A percentile compares a stretch with the other conserved stretches of the same genome.
Conservation (phyloP, 2,329 filamentous ascomycete species). For the Colletotrichum sidae region DNA sequence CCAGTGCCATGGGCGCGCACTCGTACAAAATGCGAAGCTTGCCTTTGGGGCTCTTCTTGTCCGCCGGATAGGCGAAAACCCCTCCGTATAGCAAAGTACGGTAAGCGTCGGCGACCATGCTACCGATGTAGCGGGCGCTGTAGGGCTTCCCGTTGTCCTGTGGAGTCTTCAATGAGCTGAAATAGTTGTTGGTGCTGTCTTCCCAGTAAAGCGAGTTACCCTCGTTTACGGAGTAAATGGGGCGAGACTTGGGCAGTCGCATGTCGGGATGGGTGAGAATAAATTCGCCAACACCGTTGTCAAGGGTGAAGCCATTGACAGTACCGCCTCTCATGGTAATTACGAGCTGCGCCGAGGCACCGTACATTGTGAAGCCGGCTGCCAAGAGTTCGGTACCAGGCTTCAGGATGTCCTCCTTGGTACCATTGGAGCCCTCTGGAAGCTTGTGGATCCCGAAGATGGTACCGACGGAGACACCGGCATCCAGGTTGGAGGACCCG, state of each 20-base stretch:
- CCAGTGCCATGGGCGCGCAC: slow-evolving; percentile 98
- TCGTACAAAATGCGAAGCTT: slow-evolving; percentile 98
- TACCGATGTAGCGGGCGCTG: slow-evolving; percentile 93
- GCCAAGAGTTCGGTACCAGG: slow-evolving; percentile 93
- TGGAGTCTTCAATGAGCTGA: slow-evolving; percentile 88
- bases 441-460: slow-evolving; percentile 97
- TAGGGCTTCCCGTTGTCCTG: slow-evolving; percentile 85
- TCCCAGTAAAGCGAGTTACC: slow-evolving; percentile 98
- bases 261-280: slow-evolving; percentile 98
- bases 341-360: slow-evolving; percentile 94
- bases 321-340: slow-evolving; percentile 93
- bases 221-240: slow-evolving; percentile 99
- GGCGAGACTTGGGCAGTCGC: slow-evolving; percentile 81
- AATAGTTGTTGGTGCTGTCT: slow-evolving; percentile 86
- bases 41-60: slow-evolving; percentile 98
- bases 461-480: slow-evolving; percentile 96
- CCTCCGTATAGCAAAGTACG: slow-evolving; percentile 94
- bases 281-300: slow-evolving; percentile 97
- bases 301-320: slow-evolving; percentile 98
- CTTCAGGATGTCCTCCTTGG: slow-evolving; percentile 86
- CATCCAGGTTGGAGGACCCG: slow-evolving; percentile 96
- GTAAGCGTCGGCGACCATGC: slow-evolving; percentile 99
- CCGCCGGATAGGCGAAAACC: slow-evolving; percentile 96
- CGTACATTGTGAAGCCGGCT: slow-evolving; percentile 99
- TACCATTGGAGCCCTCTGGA: slow-evolving; percentile 78